Base-by-base conservation (phyloP, 2,329 filamentous ascomycete genomes). In the Colletotrichum sp. region DNA sequence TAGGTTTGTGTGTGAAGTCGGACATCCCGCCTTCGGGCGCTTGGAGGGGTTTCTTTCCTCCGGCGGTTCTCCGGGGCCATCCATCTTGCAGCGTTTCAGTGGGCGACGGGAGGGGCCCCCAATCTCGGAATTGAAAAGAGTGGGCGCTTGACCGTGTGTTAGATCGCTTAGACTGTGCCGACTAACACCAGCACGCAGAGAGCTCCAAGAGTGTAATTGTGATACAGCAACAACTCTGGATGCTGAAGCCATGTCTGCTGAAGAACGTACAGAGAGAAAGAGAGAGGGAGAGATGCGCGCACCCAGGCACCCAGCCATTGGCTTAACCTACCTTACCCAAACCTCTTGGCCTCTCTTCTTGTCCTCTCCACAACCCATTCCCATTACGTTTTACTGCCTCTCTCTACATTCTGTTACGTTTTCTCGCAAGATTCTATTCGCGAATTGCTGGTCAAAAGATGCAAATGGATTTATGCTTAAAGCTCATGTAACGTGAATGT, bases 51-150 rank as follows among this genome's bases (percentile, higher is more conserved):
- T 67, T 72, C 61, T 55, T 52, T 75, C 62, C 69, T 67, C 68
- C 69, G 69, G 38, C 65, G 15, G 38, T 75, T 67, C 73, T 75
- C 73, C 73, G 73, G 62, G 55, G 73, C 43, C 72, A 60, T 71
- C 58, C 55, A 62, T 56, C 55, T 62, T 56, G 55, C 72, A 38
- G 72, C 72, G 68, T 55, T 71, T 60, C 68, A 66, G 71, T 65
- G 38, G 71, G 26, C 32, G 43, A 26, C 52, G 32, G 66, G 55
- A 67, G 68, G 28, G 58, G n/a, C 55, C 55, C n/a, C 55, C 55
- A 56, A 71, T 62, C 68, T 71, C 72, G 68, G 72, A 75, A 55
- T 67, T 62, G 68, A 26, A 62, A 38, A 52, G 43, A 52, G n/a
- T 66, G 68, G 36, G 36, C 5, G 18, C 36, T 24, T 24, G 34